These are phyloP conservation scores for Rhizophagus clarus DNA, from an alignment of 192 early-diverging fungal genomes.

Conservation along the genomic window DNA sequence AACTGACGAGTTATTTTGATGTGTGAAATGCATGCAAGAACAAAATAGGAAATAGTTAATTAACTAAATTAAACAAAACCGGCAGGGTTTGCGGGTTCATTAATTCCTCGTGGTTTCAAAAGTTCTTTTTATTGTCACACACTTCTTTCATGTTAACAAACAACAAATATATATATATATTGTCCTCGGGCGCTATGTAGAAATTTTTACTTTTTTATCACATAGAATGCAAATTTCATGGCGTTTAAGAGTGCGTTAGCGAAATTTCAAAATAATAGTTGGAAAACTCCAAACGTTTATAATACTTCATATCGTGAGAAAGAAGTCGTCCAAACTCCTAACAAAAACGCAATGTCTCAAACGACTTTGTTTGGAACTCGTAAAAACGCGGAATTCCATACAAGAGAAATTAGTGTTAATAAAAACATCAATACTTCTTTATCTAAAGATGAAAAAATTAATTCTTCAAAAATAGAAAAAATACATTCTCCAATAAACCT, in stretches of 20 bases:
- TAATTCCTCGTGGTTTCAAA: not conserved
- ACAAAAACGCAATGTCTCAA: not conserved
- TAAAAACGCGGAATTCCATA: not conserved
- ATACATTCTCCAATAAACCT: not conserved
- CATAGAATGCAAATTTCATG: not conserved
- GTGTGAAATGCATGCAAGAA: too few species aligned
- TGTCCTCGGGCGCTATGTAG: not conserved
- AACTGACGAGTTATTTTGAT: too few species aligned
- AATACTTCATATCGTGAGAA: not conserved
- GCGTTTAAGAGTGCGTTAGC: not conserved
- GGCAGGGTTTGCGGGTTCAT: too few species aligned
- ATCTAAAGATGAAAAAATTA: not conserved
- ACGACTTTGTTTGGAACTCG: not conserved
- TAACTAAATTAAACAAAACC: too few species aligned
- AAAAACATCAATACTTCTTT: not conserved
- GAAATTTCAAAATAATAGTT: not conserved
- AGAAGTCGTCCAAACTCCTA: not conserved
- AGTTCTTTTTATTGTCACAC: not conserved
- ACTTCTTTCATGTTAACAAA: too few species aligned
- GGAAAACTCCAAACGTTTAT: not conserved
- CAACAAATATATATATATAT: too few species aligned
- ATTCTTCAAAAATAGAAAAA: not conserved
- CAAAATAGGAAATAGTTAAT: too few species aligned
- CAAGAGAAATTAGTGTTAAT: not conserved
- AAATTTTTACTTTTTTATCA: not conserved